A percentile compares a stretch with the other conserved stretches of the same genome.
phyloP scores from a whole-genome alignment of 441 rosid genomes.

The Erysimum pusillum region DNA sequence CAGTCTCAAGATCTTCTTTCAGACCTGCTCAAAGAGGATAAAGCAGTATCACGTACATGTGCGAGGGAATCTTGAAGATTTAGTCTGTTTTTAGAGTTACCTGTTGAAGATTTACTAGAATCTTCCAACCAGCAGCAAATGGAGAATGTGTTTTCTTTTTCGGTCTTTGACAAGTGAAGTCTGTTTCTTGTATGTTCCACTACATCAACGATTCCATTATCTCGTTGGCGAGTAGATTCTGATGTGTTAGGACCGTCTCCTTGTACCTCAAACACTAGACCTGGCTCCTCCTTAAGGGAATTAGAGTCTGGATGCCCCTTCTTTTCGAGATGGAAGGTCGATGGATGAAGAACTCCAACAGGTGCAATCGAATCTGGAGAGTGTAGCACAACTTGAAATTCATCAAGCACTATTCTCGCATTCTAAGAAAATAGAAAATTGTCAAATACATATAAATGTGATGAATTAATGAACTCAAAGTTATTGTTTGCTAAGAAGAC shows the following conservation, averaged over 20 bases:
- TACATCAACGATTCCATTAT: constrained; percentile 49
- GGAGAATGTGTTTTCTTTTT: constrained; percentile 66
- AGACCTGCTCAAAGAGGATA: constrained; percentile 58
- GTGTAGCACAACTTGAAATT: constrained; percentile 74
- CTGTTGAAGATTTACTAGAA: constrained; percentile 57
- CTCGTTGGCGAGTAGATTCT: constrained; percentile 47
- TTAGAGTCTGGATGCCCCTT: constrained; percentile 53
- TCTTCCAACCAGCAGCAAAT: constrained; percentile 88
- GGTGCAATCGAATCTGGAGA: constrained; percentile 93
- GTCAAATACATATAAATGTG: constrained; percentile 42
- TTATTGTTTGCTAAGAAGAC: constrained; percentile 36
- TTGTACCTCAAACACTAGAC: constrained; percentile 69
- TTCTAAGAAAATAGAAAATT: constrained; percentile 59
- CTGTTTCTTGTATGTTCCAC: constrained; percentile 53
- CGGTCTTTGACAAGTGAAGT: constrained; percentile 60
- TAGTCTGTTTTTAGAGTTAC: constrained; percentile 48
- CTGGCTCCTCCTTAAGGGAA: constrained; percentile 48
- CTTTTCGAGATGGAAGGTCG: constrained; percentile 74
- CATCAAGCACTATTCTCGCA: constrained; percentile 86
- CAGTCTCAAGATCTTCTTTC: constrained; percentile 73
- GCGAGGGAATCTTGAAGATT: constrained; percentile 4
- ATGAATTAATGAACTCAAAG: constrained; percentile 31
- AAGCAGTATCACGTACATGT: background rate
- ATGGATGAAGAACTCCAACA: constrained; percentile 90
- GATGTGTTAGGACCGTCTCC: constrained; percentile 55